Conservation (phyloP, 2,329 filamentous ascomycete species). For the Triangularia verruculosa region DNA sequence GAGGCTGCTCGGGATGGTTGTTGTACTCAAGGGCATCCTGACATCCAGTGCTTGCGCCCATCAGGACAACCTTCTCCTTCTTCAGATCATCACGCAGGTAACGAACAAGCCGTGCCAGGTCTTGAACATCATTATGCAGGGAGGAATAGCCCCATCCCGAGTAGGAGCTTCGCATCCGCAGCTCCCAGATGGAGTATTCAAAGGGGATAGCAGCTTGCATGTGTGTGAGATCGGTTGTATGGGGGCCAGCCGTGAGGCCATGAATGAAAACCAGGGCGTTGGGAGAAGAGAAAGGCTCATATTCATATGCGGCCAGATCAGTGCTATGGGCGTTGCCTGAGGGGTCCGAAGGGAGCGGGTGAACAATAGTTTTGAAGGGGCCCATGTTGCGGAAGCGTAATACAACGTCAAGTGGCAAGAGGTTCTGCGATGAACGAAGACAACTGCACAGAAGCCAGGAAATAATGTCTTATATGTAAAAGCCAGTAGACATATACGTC, state of each 20-base stretch:
- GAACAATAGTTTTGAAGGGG: background rate
- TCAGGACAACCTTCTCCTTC: conserved; percentile 47
- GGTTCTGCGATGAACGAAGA: too few species aligned
- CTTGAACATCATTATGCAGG: conserved; percentile 51
- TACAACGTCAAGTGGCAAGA: too few species aligned
- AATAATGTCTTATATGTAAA: too few species aligned
- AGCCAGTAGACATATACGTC: too few species aligned
- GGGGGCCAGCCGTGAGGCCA: conserved; percentile 66
- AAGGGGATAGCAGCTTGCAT: conserved; percentile 43
- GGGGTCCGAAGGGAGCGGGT: background rate
- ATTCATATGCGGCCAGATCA: background rate
- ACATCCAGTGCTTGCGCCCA: conserved; percentile 54
- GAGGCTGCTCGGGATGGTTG: conserved; percentile 11
- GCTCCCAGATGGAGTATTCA: conserved; percentile 56
- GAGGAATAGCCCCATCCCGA: conserved; percentile 50
- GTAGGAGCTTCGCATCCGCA: conserved; percentile 55
- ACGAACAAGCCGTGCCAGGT: conserved; percentile 51
- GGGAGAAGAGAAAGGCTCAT: background rate
- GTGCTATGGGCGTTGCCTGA: background rate
- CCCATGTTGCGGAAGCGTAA: background rate
- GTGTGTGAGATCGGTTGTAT: conserved; percentile 31
- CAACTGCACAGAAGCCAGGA: too few species aligned
- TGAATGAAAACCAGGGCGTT: conserved; percentile 68
- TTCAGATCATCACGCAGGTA: conserved; percentile 47
- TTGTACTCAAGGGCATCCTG: conserved; percentile 59